Conservation (phyloP, 345 rosid genomes). For the Eucalyptus tenuipes region DNA sequence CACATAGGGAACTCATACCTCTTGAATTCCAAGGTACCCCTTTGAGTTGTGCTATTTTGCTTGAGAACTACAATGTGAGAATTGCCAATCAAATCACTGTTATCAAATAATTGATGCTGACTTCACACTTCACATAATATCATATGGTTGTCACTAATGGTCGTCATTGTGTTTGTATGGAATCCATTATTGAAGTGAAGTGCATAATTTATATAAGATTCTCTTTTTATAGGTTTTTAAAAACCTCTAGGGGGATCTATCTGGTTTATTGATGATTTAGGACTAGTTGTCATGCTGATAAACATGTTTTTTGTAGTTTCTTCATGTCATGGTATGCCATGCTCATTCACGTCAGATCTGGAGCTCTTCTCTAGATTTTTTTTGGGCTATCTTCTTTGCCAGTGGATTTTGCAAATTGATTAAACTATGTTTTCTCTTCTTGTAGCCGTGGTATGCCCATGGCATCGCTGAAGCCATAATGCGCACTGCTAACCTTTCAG, state of each 20-base stretch:
- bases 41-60: neutral
- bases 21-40: neutral
- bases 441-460: conserved; percentile 97
- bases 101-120: neutral
- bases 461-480: conserved; percentile 94
- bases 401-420: neutral
- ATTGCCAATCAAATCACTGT: neutral
- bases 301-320: neutral
- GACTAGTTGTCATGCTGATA: neutral
- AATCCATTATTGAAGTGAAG: neutral
- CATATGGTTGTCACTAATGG: neutral
- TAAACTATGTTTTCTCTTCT: neutral
- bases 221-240: neutral
- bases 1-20: neutral
- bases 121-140: neutral
- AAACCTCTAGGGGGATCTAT: neutral
- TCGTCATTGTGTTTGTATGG: neutral
- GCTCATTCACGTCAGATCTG: neutral
- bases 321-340: neutral
- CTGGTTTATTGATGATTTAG: neutral
- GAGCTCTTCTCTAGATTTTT: neutral
- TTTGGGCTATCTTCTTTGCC: neutral
- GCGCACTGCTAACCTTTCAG: conserved; percentile 80
- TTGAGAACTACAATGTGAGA: neutral
- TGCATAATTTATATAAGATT: neutral